Evolutionary conservation across 192 early-diverging fungal genomes (phyloP).

Genomic region (Geranomyces variabilis): DNA sequence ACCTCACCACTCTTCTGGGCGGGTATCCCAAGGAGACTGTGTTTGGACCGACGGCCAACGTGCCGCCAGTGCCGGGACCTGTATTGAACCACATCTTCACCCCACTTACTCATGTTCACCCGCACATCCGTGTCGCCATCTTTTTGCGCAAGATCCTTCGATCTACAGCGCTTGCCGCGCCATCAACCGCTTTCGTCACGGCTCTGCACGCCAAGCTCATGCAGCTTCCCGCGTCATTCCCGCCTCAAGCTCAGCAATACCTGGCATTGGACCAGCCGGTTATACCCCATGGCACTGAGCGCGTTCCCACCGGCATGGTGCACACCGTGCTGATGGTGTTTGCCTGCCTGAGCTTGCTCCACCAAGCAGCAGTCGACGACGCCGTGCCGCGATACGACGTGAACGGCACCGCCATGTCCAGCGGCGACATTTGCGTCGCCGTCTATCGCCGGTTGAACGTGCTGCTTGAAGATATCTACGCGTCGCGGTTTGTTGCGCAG

Average conservation of each 20-base stretch:
- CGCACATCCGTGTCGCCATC: slow-evolving; percentile 17
- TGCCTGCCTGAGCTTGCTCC: slow-evolving; percentile 2
- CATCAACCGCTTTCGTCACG: not conserved
- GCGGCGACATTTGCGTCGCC: slow-evolving; percentile 11
- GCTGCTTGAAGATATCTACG: slow-evolving; percentile 13
- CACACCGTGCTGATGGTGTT: slow-evolving; percentile 14
- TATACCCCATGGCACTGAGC: not conserved
- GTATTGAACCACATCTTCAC: not conserved
- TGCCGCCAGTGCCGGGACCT: not conserved
- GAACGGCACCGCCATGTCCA: slow-evolving; percentile 1
- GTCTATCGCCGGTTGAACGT: slow-evolving; percentile 9
- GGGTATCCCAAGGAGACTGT: not conserved
- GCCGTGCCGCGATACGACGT: not conserved
- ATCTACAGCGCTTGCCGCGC: not conserved
- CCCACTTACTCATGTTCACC: slow-evolving; percentile 5
- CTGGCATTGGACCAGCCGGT: not conserved
- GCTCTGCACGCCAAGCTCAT: slow-evolving; percentile 23
- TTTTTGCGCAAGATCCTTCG: slow-evolving; percentile 19
- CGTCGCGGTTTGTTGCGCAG: not conserved
- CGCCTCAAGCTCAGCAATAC: slow-evolving; percentile 11
- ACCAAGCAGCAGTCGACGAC: slow-evolving; percentile 2
- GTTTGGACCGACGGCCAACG: not conserved
- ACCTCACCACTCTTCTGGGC: not conserved
- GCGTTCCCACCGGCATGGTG: not conserved
- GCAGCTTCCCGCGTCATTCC: slow-evolving; percentile 6